These are phyloP conservation scores for Pseudogymnoascus sp. DNA, from an alignment of 2,329 filamentous ascomycete species.

Conservation along the genomic window DNA sequence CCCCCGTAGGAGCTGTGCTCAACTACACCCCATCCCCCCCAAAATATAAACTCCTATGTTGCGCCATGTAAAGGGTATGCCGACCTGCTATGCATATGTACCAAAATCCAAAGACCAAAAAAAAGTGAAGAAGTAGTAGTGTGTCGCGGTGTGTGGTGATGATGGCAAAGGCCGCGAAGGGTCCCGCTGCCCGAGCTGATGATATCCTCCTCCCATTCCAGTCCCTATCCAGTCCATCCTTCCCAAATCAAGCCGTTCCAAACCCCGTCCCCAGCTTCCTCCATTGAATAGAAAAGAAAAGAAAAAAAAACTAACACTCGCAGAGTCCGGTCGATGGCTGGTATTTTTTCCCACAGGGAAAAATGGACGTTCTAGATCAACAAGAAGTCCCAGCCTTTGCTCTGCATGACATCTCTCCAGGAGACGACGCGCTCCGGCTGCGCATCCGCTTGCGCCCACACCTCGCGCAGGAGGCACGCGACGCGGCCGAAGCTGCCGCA, in stretches of 20 bases:
- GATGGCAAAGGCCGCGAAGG: not conserved
- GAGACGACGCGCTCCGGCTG: conserved; percentile 48
- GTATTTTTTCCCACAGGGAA: conserved; percentile 5
- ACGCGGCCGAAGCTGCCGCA: conserved; percentile 84
- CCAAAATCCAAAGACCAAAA: not conserved
- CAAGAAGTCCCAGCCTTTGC: conserved; percentile 86
- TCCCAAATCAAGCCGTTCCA: not conserved
- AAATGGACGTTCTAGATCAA: conserved; percentile 54
- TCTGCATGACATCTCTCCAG: conserved; percentile 91
- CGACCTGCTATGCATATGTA: not conserved
- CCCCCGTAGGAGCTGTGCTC: not conserved
- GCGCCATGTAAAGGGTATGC: not conserved
- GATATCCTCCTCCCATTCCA: not conserved
- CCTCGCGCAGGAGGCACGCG: conserved; percentile 67
- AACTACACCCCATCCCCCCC: not conserved
- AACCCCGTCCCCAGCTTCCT: not conserved
- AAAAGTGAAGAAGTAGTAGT: not conserved
- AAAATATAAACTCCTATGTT: not conserved
- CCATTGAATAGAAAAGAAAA: not conserved
- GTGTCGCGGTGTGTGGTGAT: not conserved
- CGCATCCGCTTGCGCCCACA: conserved; percentile 69
- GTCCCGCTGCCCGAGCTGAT: not conserved
- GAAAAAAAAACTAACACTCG: not conserved
- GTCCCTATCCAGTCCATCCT: not conserved
- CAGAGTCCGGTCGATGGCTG: too few relatives aligned